A percentile compares a stretch with the other conserved stretches of the same genome.
These are phyloP conservation scores for Teunomyces kruisii DNA, from an alignment of 805 yeast genomes.

Conservation along the genomic window DNA sequence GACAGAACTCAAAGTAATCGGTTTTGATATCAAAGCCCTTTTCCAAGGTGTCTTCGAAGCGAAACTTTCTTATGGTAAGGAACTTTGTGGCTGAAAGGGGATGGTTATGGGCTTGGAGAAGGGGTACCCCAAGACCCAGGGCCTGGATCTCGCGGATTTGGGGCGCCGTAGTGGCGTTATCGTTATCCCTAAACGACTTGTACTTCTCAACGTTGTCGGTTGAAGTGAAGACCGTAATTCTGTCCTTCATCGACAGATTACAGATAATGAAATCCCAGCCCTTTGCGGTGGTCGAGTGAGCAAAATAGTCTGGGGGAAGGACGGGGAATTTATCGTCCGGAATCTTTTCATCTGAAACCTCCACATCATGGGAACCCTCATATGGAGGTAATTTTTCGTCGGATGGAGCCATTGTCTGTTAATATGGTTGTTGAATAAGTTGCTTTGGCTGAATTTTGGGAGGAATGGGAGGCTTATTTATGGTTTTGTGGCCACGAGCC, in stretches of 20 bases:
- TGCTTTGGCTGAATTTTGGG: background rate
- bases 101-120: background rate
- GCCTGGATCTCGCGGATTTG: background rate
- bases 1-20: conserved; percentile 1
- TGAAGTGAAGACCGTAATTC: conserved; percentile 1
- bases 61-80: background rate
- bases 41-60: too few relatives aligned
- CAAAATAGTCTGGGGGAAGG: background rate
- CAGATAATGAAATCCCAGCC: conserved; percentile 4
- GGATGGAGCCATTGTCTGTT: background rate
- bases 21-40: background rate
- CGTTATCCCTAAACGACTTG: background rate
- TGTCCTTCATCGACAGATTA: background rate
- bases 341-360: background rate
- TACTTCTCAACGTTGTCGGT: background rate
- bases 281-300: background rate
- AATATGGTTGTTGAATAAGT: too few relatives aligned
- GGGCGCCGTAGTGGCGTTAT: background rate
- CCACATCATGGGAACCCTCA: background rate
- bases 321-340: background rate
- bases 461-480: background rate
- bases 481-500: background rate
- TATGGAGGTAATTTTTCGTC: background rate
- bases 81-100: background rate
- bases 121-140: background rate